phyloP scores from a whole-genome alignment of 2,329 filamentous ascomycete species.

The Neofusicoccum laricinum region DNA sequence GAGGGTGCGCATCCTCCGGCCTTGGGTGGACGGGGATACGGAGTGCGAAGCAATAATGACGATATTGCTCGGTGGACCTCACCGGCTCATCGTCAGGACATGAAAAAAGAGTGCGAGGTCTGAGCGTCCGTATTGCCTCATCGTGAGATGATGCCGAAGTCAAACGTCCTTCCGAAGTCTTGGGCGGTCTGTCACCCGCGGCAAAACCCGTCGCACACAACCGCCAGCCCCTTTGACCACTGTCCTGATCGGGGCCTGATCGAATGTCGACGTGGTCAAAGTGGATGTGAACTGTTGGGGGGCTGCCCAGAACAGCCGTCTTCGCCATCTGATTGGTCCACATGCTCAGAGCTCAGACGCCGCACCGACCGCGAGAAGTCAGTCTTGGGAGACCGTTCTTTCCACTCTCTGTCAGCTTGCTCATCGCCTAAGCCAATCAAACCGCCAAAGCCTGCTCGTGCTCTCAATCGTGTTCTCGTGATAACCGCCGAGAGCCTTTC shows the following conservation, averaged over 20 bases:
- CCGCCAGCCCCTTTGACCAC: not conserved
- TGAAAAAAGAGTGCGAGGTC: not conserved
- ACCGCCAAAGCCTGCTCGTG: too few relatives aligned
- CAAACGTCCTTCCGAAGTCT: not conserved
- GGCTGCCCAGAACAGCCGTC: not conserved
- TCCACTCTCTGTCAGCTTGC: too few relatives aligned
- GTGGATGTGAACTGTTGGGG: not conserved
- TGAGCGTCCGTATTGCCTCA: slow-evolving; percentile 3
- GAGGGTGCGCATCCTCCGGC: not conserved
- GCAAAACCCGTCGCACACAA: not conserved
- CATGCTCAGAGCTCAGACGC: too few relatives aligned
- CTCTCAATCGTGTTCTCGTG: too few relatives aligned
- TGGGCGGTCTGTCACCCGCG: not conserved
- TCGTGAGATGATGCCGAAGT: not conserved
- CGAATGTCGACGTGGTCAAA: not conserved
- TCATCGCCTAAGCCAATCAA: too few relatives aligned
- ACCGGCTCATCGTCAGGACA: not conserved
- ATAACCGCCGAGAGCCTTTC: too few relatives aligned
- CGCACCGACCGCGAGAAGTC: not conserved
- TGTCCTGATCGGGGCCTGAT: not conserved
- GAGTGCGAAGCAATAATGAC: not conserved
- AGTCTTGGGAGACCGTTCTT: too few relatives aligned
- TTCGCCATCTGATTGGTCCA: not conserved
- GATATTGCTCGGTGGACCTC: not conserved
- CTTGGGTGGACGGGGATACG: not conserved